phyloP scores from a whole-genome alignment of 345 rosid species.

The Dovyalis caffra region DNA sequence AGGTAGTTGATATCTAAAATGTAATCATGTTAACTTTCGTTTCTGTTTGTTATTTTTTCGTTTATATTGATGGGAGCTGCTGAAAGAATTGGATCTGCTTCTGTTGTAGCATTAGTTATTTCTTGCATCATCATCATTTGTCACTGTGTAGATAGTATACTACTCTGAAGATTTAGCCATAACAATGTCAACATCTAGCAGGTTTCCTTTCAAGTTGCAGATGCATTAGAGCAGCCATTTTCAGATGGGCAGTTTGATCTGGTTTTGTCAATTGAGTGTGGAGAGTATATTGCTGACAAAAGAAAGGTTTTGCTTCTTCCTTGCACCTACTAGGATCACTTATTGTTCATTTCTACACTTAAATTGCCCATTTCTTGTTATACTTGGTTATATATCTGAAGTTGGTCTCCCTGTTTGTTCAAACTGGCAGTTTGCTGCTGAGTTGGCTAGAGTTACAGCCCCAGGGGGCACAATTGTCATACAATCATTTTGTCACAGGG shows the following conservation, averaged over 20 bases:
- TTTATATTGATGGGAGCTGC: background rate
- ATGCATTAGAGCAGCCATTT: constrained; percentile 89
- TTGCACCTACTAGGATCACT: background rate
- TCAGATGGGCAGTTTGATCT: constrained; percentile 74
- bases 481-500: constrained; percentile 92
- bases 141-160: too few species aligned
- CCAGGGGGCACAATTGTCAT: constrained; percentile 77
- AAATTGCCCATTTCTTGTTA: background rate
- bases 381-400: background rate
- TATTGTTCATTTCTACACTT: background rate
- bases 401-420: background rate
- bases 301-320: constrained; percentile 42
- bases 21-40: too few species aligned
- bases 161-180: background rate
- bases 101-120: too few species aligned
- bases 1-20: too few species aligned
- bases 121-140: too few species aligned
- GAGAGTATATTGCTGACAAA: constrained; percentile 95
- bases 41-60: background rate
- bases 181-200: constrained; percentile 20
- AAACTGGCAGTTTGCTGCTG: constrained; percentile 63
- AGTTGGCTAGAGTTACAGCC: constrained; percentile 78
- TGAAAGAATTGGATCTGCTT: background rate
- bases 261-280: constrained; percentile 97
- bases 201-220: constrained; percentile 84